Evolutionary conservation across 768 basidiomycete species (phyloP).

Genomic region (Pulveroboletus sp.): DNA sequence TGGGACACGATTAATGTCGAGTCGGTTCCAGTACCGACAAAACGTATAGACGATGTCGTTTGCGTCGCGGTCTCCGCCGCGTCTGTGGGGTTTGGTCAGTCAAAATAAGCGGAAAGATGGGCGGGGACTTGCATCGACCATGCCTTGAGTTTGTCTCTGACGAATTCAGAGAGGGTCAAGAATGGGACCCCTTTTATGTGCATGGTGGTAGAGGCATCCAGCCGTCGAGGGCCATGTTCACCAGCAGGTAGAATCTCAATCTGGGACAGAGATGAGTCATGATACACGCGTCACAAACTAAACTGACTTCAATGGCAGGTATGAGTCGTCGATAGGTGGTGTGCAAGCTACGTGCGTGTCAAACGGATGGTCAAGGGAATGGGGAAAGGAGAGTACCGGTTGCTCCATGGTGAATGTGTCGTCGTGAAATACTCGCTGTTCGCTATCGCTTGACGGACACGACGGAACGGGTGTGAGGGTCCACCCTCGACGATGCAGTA

Average conservation of each 20-base stretch:
- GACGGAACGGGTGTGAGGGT: slow-evolving; percentile 71
- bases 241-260: slow-evolving; percentile 84
- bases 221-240: slow-evolving; percentile 73
- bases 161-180: slow-evolving; percentile 81
- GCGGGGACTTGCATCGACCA: slow-evolving; percentile 67
- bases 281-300: neutral
- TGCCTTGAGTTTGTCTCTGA: slow-evolving; percentile 78
- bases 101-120: slow-evolving; percentile 6
- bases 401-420: slow-evolving; percentile 82
- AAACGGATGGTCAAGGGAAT: neutral
- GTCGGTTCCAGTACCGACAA: slow-evolving; percentile 73
- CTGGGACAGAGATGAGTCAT: slow-evolving; percentile 37
- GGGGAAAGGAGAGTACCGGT: slow-evolving; percentile 49
- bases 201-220: slow-evolving; percentile 68
- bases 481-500: slow-evolving; percentile 81
- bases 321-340: slow-evolving; percentile 73
- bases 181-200: slow-evolving; percentile 72
- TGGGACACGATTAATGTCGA: slow-evolving; percentile 84
- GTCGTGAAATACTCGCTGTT: slow-evolving; percentile 62
- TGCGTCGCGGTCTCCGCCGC: slow-evolving; percentile 69
- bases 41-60: slow-evolving; percentile 73
- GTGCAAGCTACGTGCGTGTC: slow-evolving; percentile 52
- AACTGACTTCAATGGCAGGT: slow-evolving; percentile 69
- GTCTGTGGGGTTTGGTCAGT: slow-evolving; percentile 41
- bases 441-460: slow-evolving; percentile 72